Conservation (phyloP, 192 early-diverging fungal species). For the Coemansia sp. region DNA sequence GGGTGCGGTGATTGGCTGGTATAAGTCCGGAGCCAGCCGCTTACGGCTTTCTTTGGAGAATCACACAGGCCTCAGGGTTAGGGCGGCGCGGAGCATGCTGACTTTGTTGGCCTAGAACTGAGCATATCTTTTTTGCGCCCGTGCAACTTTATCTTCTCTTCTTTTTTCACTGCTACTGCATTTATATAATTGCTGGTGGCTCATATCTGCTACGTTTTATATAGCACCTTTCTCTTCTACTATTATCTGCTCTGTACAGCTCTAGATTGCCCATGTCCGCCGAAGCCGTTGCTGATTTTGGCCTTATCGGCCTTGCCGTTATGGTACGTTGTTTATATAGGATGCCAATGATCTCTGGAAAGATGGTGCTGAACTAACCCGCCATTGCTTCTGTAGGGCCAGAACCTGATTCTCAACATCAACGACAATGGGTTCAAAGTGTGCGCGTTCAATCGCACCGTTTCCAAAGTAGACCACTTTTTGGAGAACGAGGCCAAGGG, state of each 20-base stretch:
- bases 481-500: conserved; percentile 96
- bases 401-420: conserved; percentile 99
- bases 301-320: conserved; percentile 98
- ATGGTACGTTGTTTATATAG: conserved; percentile 67
- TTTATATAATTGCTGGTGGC: not conserved
- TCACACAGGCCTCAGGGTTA: no score
- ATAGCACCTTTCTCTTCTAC: not conserved
- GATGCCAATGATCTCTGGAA: not conserved
- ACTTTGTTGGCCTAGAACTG: no score
- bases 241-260: not conserved
- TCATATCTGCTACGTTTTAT: not conserved
- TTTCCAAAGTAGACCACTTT: conserved; percentile 91
- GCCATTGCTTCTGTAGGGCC: conserved; percentile 63
- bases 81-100: no score
- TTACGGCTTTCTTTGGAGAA: no score
- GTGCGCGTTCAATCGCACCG: conserved; percentile 95
- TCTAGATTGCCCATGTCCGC: conserved; percentile 19
- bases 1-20: no score
- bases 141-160: no score
- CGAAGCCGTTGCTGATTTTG: conserved; percentile 79
- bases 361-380: not conserved
- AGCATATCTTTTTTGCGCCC: no score
- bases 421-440: conserved; percentile 94
- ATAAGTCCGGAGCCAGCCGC: no score
- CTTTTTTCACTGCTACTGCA: no score